Conservation (phyloP, 1,284 basidiomycete species). For the Polyporus tsugae region DNA sequence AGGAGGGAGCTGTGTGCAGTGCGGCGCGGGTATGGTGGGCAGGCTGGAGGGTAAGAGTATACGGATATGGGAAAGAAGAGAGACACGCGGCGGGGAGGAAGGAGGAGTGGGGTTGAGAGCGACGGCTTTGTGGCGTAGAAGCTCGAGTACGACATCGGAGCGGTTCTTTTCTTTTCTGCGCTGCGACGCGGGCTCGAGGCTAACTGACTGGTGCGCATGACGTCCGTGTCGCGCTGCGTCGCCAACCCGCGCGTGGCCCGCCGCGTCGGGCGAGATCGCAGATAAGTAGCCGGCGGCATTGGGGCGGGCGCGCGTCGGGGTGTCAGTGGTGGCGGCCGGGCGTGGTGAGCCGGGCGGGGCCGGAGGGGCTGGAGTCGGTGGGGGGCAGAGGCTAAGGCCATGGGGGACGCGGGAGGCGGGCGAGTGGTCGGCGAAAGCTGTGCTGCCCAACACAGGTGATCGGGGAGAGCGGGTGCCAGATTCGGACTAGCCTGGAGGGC, state of each 20-base stretch:
- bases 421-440: constrained; percentile 19
- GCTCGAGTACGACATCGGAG: constrained; percentile 14
- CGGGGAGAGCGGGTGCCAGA: constrained; percentile 31
- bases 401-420: neutral
- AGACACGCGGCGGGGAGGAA: constrained; percentile 18
- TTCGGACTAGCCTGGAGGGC: constrained; percentile 25
- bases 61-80: constrained; percentile 12
- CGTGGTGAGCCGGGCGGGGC: constrained; percentile 1
- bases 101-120: constrained; percentile 23
- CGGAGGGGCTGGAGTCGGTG: neutral
- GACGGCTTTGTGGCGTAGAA: constrained; percentile 34
- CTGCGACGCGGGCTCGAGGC: constrained; percentile 1
- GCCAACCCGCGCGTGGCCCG: neutral
- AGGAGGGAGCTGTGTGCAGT: neutral
- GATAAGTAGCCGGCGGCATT: constrained; percentile 9
- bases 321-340: neutral
- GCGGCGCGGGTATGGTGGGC: neutral
- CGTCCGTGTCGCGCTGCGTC: constrained; percentile 14
- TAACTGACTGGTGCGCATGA: constrained; percentile 21
- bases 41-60: constrained; percentile 9
- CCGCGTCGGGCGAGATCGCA: neutral
- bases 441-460: constrained; percentile 33
- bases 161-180: constrained; percentile 2
- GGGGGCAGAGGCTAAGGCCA: neutral
- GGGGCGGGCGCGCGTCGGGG: neutral